Percentiles rank a stretch among this genome's conserved stretches.
These are phyloP conservation scores for Fimicolochytrium jonesii DNA, from an alignment of 192 early-diverging fungal species.

Conservation along the genomic window DNA sequence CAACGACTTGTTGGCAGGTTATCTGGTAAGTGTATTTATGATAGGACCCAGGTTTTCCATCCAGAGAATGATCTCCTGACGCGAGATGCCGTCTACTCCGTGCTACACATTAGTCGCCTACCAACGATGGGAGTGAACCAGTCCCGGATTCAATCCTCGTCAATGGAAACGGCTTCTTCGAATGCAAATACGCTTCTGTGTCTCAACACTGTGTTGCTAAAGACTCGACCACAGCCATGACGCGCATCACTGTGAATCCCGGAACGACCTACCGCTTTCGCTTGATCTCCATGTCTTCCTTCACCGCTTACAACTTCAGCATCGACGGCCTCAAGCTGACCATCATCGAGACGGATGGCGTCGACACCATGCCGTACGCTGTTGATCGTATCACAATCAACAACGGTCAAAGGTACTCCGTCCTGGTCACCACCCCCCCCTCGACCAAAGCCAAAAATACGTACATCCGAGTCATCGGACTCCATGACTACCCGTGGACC, in stretches of 20 bases:
- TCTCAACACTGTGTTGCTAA: too few relatives aligned
- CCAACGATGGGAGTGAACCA: too few relatives aligned
- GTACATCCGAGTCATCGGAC: conserved; percentile 60
- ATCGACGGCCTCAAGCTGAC: conserved; percentile 75
- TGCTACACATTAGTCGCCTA: too few relatives aligned
- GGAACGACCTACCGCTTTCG: conserved; percentile 83
- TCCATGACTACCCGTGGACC: conserved; percentile 47
- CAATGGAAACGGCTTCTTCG: too few relatives aligned
- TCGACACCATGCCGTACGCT: conserved; percentile 49
- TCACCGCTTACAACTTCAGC: conserved; percentile 57
- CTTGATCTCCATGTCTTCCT: conserved; percentile 69
- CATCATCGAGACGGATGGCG: conserved; percentile 80
- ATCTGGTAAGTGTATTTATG: too few relatives aligned
- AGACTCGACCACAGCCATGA: background rate
- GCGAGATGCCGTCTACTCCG: conserved; percentile 60
- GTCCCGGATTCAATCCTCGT: too few relatives aligned
- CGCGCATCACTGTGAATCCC: conserved; percentile 51
- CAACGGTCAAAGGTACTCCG: conserved; percentile 75
- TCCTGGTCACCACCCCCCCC: conserved; percentile 68
- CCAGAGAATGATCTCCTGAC: conserved; percentile 54
- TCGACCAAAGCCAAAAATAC: conserved; percentile 56
- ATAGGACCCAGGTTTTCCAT: too few relatives aligned
- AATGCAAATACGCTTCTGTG: too few relatives aligned
- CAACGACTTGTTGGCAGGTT: too few relatives aligned
- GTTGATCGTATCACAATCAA: conserved; percentile 58